Conservation (phyloP, 164 flowering plant genomes). For the Tinospora cordifolia region DNA sequence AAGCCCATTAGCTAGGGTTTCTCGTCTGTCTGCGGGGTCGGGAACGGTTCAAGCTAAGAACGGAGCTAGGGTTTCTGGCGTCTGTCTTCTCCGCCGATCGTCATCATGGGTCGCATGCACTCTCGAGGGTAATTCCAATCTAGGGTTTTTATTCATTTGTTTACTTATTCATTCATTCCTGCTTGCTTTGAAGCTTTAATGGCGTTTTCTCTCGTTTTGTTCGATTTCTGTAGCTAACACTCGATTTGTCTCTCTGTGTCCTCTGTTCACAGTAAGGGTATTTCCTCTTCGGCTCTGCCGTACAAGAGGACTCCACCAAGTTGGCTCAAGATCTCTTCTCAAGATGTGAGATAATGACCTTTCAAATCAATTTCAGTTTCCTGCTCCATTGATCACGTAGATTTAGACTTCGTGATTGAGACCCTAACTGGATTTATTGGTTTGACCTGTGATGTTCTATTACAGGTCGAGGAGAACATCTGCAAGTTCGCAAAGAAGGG, state of each 20-base stretch:
- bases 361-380: background rate
- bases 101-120: slow-evolving; percentile 46
- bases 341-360: slow-evolving; percentile 24
- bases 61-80: background rate
- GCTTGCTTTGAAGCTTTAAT: background rate
- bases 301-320: slow-evolving; percentile 43
- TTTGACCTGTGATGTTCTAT: background rate
- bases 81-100: background rate
- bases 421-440: background rate
- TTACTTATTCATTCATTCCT: background rate
- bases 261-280: slow-evolving; percentile 33
- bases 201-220: background rate
- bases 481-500: slow-evolving; percentile 59
- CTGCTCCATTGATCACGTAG: background rate
- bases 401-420: no score
- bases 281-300: slow-evolving; percentile 41
- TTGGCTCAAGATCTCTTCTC: slow-evolving; percentile 36
- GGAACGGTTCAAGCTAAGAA: background rate
- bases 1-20: slow-evolving; percentile 6
- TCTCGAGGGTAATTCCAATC: slow-evolving; percentile 28
- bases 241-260: background rate
- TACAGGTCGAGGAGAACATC: slow-evolving; percentile 50
- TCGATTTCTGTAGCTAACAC: background rate
- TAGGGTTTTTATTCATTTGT: background rate
- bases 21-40: no score